Evolutionary conservation across 202 grass and related monocot species (phyloP).

Genomic region (Schoenoplectus triqueter): DNA sequence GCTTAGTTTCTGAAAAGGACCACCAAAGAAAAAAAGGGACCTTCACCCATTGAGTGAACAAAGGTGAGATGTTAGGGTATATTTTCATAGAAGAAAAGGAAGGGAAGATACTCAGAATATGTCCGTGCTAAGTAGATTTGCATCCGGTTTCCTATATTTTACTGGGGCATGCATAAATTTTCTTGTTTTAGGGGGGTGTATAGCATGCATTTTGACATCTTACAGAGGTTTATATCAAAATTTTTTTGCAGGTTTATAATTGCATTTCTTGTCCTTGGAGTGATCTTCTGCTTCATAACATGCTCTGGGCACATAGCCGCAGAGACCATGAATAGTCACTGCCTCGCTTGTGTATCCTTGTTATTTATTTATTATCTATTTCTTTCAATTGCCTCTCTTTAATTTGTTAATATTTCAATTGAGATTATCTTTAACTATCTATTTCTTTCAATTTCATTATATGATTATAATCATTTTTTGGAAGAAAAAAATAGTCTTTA

Average conservation of each 20-base stretch:
- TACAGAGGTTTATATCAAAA: not conserved
- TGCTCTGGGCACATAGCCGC: not conserved
- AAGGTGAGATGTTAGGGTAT: no score
- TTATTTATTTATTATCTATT: constrained; percentile 88
- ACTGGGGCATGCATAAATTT: not conserved
- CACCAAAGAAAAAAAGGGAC: not conserved
- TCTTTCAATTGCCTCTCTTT: not conserved
- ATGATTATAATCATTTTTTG: not conserved
- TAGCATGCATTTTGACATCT: not conserved
- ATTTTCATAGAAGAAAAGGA: not conserved
- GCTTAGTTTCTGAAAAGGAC: not conserved
- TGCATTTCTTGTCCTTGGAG: constrained; percentile 44
- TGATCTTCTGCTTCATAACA: constrained; percentile 28
- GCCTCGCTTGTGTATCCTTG: constrained; percentile 35
- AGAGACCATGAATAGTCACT: not conserved
- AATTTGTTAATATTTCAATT: not conserved
- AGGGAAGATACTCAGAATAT: not conserved
- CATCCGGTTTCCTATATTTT: constrained; percentile 3
- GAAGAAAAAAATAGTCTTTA: not conserved
- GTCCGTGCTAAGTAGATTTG: not conserved
- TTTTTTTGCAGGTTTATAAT: constrained; percentile 77
- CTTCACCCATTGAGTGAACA: no score
- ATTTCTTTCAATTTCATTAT: not conserved
- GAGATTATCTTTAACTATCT: not conserved
- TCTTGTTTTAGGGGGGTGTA: constrained; percentile 8